Evolutionary conservation across 352 stramenopile species (phyloP).

Genomic region (Ochromonadaceae sp.): DNA sequence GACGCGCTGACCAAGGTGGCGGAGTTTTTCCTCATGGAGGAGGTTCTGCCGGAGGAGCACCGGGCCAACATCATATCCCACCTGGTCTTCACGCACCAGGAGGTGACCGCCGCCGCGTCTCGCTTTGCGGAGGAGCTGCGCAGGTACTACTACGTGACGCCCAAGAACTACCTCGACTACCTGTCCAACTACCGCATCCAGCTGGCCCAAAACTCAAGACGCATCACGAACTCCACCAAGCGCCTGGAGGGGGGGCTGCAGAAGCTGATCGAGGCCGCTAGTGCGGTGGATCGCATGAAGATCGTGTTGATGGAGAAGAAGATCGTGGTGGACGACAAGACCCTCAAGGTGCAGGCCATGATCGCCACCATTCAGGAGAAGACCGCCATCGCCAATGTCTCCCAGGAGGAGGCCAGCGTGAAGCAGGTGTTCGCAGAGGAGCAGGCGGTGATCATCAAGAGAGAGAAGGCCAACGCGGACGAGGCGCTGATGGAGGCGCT

Average conservation of each 20-base stretch:
- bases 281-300: conserved; percentile 80
- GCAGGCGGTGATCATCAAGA: conserved; percentile 65
- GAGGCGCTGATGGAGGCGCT: conserved; percentile 72
- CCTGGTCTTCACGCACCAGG: conserved; percentile 70
- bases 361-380: conserved; percentile 86
- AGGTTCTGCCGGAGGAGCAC: conserved; percentile 59
- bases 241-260: conserved; percentile 70
- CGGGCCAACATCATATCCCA: conserved; percentile 35
- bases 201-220: conserved; percentile 67
- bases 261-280: conserved; percentile 78
- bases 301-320: conserved; percentile 81
- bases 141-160: conserved; percentile 87
- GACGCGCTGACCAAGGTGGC: conserved; percentile 78
- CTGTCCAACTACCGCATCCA: conserved; percentile 76
- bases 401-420: conserved; percentile 65
- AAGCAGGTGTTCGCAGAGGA: conserved; percentile 71
- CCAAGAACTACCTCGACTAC: conserved; percentile 90
- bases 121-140: conserved; percentile 73
- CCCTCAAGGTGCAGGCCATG: conserved; percentile 45
- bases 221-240: conserved; percentile 67
- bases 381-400: conserved; percentile 65
- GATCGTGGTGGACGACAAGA: conserved; percentile 83
- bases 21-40: conserved; percentile 75
- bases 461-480: conserved; percentile 78
- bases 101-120: conserved; percentile 64